phyloP scores from a whole-genome alignment of 2,329 filamentous ascomycete species.

The Rutstroemia sp. region DNA sequence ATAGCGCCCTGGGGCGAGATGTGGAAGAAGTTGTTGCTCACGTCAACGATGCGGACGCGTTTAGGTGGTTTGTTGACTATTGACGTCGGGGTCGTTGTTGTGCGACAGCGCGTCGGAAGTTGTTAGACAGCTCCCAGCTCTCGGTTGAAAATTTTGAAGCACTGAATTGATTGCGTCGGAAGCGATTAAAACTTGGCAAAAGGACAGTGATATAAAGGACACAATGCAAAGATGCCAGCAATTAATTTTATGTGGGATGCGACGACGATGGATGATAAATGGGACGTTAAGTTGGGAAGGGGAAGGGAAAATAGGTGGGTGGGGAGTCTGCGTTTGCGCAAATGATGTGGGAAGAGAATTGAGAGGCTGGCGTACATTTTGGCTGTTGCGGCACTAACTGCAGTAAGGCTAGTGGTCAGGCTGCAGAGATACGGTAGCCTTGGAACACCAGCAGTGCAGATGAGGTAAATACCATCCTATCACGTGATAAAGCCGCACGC shows the following conservation, averaged over 20 bases:
- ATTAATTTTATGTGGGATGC: background rate
- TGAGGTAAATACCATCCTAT: too few species aligned
- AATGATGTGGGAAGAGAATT: conserved; percentile 4
- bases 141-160: background rate
- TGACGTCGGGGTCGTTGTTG: background rate
- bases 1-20: conserved; percentile 1
- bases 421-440: too few species aligned
- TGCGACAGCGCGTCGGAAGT: conserved; percentile 1
- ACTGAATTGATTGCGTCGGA: background rate
- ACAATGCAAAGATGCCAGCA: background rate
- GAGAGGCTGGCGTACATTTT: conserved; percentile 4
- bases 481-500: too few species aligned
- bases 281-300: background rate
- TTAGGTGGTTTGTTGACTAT: background rate
- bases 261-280: background rate
- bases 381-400: too few species aligned
- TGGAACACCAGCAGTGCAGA: too few species aligned
- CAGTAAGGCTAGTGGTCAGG: too few species aligned
- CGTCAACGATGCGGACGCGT: background rate
- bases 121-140: background rate
- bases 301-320: conserved; percentile 2
- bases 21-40: background rate
- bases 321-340: conserved; percentile 1
- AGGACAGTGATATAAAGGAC: background rate
- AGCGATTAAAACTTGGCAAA: background rate